phyloP scores from a whole-genome alignment of 164 flowering plant species.

The Kalanchoe fedtschenkoi region DNA sequence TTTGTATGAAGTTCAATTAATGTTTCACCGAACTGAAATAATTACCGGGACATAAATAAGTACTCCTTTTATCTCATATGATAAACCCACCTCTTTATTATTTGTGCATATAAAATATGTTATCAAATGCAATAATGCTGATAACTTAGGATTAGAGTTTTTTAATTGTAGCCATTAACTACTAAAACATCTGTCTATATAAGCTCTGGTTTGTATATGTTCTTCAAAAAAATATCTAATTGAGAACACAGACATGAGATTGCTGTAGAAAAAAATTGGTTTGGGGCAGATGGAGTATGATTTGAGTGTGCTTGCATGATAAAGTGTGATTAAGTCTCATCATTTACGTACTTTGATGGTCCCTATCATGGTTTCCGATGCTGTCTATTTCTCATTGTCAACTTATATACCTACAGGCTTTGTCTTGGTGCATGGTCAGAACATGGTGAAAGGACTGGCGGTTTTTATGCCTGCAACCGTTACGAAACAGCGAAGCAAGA shows the following conservation, averaged over 20 bases:
- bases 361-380: not conserved
- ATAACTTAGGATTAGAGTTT: not conserved
- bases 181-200: too few relatives aligned
- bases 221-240: too few relatives aligned
- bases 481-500: slow-evolving; percentile 53
- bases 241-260: not conserved
- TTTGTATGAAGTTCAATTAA: too few relatives aligned
- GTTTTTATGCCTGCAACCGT: slow-evolving; percentile 54
- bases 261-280: not conserved
- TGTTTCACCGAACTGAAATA: too few relatives aligned
- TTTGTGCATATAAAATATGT: not conserved
- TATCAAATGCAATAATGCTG: not conserved
- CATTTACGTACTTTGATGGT: not conserved
- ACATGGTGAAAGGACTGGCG: slow-evolving; percentile 64
- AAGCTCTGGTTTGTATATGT: not conserved
- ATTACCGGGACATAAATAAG: too few relatives aligned
- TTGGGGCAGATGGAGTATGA: not conserved
- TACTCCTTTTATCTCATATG: not conserved
- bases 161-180: not conserved
- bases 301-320: not conserved
- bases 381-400: too few relatives aligned
- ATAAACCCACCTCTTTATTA: not conserved
- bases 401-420: slow-evolving; percentile 45
- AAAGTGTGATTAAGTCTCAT: not conserved
- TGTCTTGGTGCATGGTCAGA: slow-evolving; percentile 61